Conservation (phyloP, 169 alveolate species). For the Plasmodium fragile region DNA sequence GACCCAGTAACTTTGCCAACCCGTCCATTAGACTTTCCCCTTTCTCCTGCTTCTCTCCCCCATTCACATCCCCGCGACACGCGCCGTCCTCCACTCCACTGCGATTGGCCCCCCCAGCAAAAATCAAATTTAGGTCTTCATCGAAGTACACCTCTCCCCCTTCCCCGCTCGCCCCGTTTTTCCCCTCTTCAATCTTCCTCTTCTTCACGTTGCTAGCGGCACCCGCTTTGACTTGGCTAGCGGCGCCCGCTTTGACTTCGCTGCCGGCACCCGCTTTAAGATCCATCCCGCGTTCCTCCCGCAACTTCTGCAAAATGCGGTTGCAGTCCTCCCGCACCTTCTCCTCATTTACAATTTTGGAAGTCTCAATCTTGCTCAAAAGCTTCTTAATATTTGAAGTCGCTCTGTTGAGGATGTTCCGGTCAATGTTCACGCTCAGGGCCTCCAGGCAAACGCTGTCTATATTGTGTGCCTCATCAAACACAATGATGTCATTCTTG, state of each 20-base stretch:
- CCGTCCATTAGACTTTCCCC: not conserved
- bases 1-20: not conserved
- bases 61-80: not conserved
- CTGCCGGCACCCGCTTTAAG: no score
- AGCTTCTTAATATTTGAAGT: slow-evolving; percentile 86
- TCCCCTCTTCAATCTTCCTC: not conserved
- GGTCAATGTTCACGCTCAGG: slow-evolving; percentile 93
- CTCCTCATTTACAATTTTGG: slow-evolving; percentile 80
- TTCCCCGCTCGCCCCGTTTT: not conserved
- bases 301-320: slow-evolving; percentile 8
- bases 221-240: no score
- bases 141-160: slow-evolving; percentile 2
- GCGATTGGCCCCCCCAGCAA: slow-evolving; percentile 29
- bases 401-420: slow-evolving; percentile 90
- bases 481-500: slow-evolving; percentile 89
- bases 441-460: slow-evolving; percentile 99
- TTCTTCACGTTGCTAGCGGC: no score
- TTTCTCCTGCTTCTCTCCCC: not conserved
- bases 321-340: slow-evolving; percentile 68
- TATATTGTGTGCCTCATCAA: slow-evolving; percentile 99
- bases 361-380: slow-evolving; percentile 82
- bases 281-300: no score
- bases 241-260: no score
- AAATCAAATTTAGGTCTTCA: slow-evolving; percentile 27
- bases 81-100: not conserved